Percentiles rank a stretch among this genome's conserved stretches.
Evolutionary conservation across 2,329 filamentous ascomycete species (phyloP).

Genomic region (Ophiostoma montium): DNA sequence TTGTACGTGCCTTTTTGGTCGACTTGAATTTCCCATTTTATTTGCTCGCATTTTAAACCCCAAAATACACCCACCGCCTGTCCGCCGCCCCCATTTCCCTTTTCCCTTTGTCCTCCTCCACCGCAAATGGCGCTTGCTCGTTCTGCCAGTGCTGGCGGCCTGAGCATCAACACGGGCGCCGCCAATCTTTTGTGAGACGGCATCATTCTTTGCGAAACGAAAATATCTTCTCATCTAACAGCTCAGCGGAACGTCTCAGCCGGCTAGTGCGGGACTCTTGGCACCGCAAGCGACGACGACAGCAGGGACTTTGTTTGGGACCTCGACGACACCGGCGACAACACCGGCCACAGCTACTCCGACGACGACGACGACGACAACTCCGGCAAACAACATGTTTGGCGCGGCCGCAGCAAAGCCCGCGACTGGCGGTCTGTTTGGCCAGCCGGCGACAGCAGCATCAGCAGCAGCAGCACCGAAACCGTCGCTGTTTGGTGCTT

Average conservation of each 20-base stretch:
- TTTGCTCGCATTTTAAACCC: neutral
- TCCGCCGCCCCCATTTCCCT: neutral
- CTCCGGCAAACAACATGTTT: constrained; percentile 4
- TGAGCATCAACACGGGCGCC: constrained; percentile 49
- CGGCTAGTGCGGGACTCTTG: constrained; percentile 12
- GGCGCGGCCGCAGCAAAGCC: neutral
- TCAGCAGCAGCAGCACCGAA: constrained; percentile 3
- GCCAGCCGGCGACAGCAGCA: constrained; percentile 8
- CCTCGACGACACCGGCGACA: constrained; percentile 15
- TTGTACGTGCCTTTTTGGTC: neutral
- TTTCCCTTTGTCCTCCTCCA: no score
- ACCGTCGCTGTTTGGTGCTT: constrained; percentile 5
- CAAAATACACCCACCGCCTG: neutral
- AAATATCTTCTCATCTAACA: neutral
- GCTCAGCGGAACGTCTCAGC: constrained; percentile 14
- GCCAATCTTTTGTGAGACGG: constrained; percentile 40
- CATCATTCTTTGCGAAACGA: neutral
- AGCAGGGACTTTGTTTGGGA: constrained; percentile 19
- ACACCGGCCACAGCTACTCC: constrained; percentile 6
- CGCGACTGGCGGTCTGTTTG: constrained; percentile 7
- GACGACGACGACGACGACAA: constrained; percentile 15
- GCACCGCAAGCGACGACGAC: neutral
- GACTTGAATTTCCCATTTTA: neutral
- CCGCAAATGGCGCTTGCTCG: constrained; percentile 34
- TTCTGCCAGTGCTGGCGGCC: constrained; percentile 44